Evolutionary conservation across 495 filamentous ascomycete genomes (phyloP), one percentile per base, ranked within the genome.

Genomic region (Talaromyces trachyspermus): DNA sequence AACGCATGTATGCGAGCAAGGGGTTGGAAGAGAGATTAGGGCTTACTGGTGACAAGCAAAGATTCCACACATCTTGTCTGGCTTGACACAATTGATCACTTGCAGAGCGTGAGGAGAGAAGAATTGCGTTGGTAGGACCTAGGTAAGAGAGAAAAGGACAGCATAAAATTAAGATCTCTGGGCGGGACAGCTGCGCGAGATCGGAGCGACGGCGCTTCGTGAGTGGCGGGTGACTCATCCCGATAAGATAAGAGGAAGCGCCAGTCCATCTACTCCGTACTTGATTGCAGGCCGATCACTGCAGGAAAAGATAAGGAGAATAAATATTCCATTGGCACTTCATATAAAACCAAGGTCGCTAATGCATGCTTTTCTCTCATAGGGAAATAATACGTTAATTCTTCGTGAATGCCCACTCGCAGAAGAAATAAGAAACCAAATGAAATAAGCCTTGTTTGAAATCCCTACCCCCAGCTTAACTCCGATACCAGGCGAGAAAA

Each of bases 41-140:
- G 65, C 86, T 65, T 71, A 92, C 88, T 78, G 74, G 69, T 96
- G 86, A 67, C 90, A 95, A 57, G 89, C 90, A 64, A 96, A 95
- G 59, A 98, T 97, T 64, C 92, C 92, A 69, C 74, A 78, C 74
- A 78, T 78, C 49, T 52, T 68, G 62, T 10, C 22, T 42, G 19
- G 12, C 15, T 6, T 14, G 22, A 36, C 19, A 29, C 30, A 24
- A 35, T 37, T 35, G 32, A 15, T 9, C 7, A 17, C 9, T n/a
- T n/a, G n/a, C n/a, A n/a, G n/a, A 24, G 32, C 41, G 52, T 27
- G 48, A 36, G 22, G 50, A 54, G 37, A 46, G 48, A 54, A 59
- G 46, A 44, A 48, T 22, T 37, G 41, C 46, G 20, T 42, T 49
- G 32, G 18, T 40, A 25, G 39, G 24, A 42, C 39, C 45, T 30